These are phyloP conservation scores for Penicillium thymicola DNA, from an alignment of 2,329 filamentous ascomycete species.

Conservation along the genomic window DNA sequence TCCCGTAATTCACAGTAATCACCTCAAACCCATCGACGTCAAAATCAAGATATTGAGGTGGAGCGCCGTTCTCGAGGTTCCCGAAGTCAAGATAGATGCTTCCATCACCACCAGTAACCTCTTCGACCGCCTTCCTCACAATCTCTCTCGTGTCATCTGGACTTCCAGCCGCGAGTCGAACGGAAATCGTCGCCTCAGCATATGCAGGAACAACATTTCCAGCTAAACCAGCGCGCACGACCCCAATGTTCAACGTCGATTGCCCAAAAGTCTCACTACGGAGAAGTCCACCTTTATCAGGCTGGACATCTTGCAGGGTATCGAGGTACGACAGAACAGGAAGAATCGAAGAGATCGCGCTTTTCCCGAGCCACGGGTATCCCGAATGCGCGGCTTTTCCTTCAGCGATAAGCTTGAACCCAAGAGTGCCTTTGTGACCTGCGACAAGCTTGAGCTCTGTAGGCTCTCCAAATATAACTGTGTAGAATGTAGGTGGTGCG, in stretches of 20 bases:
- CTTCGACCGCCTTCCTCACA: neutral
- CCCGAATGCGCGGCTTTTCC: neutral
- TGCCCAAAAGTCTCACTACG: neutral
- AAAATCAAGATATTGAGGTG: neutral
- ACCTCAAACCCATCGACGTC: neutral
- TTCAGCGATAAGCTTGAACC: neutral
- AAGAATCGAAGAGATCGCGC: neutral
- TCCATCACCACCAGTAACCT: neutral
- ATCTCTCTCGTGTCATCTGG: neutral
- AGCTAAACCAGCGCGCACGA: neutral
- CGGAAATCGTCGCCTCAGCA: neutral
- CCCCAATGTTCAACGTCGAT: neutral
- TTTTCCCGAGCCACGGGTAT: neutral
- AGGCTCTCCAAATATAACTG: neutral
- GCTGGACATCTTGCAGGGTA: neutral
- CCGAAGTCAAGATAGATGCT: neutral
- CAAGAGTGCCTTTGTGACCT: neutral
- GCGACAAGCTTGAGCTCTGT: neutral
- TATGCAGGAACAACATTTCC: neutral
- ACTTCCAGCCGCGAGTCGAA: neutral
- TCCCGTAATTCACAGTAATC: neutral
- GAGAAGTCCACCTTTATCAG: neutral
- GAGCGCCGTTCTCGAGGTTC: neutral
- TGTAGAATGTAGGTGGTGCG: neutral
- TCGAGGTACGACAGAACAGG: neutral